Percentiles rank a stretch among this genome's conserved stretches.
These are phyloP conservation scores for Myrmaecium sp. DNA, from an alignment of 2,329 filamentous ascomycete species.

Conservation along the genomic window DNA sequence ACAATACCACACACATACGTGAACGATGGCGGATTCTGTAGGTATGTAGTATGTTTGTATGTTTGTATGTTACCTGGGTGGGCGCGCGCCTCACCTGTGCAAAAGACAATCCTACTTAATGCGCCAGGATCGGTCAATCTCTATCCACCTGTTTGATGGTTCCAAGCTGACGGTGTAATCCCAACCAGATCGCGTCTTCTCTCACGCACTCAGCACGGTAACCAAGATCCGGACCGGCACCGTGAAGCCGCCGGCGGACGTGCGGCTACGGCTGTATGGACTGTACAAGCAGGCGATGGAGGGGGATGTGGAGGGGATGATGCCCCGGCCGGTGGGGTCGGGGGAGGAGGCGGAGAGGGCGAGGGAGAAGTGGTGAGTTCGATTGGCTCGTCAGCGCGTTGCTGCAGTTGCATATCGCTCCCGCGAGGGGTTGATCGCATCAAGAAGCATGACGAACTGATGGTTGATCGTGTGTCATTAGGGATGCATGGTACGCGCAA, in stretches of 20 bases:
- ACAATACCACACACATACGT: too few relatives aligned
- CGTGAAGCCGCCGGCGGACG: slow-evolving; percentile 66
- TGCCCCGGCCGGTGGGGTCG: slow-evolving; percentile 54
- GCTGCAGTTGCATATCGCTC: neutral
- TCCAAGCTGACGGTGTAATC: too few relatives aligned
- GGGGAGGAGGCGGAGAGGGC: slow-evolving; percentile 35
- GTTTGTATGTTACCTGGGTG: too few relatives aligned
- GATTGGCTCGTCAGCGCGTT: neutral
- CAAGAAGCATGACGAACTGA: neutral
- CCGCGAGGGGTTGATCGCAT: too few relatives aligned
- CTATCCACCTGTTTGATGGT: too few relatives aligned
- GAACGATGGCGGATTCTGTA: too few relatives aligned
- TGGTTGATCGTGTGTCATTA: slow-evolving; percentile 13
- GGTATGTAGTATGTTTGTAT: too few relatives aligned
- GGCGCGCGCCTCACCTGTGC: too few relatives aligned
- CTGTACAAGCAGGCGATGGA: slow-evolving; percentile 99
- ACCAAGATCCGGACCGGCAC: slow-evolving; percentile 95
- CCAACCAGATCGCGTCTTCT: slow-evolving; percentile 97
- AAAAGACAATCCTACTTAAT: too few relatives aligned
- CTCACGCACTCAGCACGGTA: slow-evolving; percentile 95
- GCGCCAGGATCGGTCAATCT: too few relatives aligned
- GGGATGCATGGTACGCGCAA: slow-evolving; percentile 90
- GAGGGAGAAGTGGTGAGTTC: slow-evolving; percentile 49
- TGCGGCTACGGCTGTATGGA: slow-evolving; percentile 85
- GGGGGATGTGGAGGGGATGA: slow-evolving; percentile 86